Percentiles rank a stretch among this genome's conserved stretches.
These are phyloP conservation scores for Casuarina cunninghamiana DNA, from an alignment of 306 rosid species.

Conservation along the genomic window DNA sequence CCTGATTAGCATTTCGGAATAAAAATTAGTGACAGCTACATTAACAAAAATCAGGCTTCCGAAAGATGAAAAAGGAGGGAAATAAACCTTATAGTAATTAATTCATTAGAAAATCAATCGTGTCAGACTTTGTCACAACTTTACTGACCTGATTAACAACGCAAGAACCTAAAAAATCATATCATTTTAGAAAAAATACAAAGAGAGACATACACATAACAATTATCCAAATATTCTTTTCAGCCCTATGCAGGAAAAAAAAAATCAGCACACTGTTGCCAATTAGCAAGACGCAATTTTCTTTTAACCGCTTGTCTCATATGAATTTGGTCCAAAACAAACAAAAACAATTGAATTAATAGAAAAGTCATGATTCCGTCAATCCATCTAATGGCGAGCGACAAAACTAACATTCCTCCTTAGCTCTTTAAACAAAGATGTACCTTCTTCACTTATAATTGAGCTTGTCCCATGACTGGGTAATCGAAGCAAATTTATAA, in stretches of 20 bases:
- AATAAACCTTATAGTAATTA: background rate
- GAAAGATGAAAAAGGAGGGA: too few species aligned
- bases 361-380: too few species aligned
- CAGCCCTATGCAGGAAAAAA: too few species aligned
- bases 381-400: too few species aligned
- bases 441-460: background rate
- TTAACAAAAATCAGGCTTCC: too few species aligned
- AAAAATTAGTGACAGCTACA: slow-evolving; percentile 2
- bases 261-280: too few species aligned
- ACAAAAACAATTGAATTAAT: background rate
- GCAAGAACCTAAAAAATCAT: slow-evolving; percentile 9
- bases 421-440: background rate
- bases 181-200: background rate
- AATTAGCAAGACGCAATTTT: background rate
- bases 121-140: background rate
- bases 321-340: background rate
- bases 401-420: too few species aligned
- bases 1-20: background rate
- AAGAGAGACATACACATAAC: background rate
- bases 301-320: background rate
- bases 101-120: background rate
- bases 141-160: slow-evolving; percentile 1
- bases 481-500: background rate
- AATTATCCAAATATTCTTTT: background rate
- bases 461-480: background rate